These are phyloP conservation scores for Kwoniella bestiolae DNA, from an alignment of 768 basidiomycete species.

Conservation along the genomic window DNA sequence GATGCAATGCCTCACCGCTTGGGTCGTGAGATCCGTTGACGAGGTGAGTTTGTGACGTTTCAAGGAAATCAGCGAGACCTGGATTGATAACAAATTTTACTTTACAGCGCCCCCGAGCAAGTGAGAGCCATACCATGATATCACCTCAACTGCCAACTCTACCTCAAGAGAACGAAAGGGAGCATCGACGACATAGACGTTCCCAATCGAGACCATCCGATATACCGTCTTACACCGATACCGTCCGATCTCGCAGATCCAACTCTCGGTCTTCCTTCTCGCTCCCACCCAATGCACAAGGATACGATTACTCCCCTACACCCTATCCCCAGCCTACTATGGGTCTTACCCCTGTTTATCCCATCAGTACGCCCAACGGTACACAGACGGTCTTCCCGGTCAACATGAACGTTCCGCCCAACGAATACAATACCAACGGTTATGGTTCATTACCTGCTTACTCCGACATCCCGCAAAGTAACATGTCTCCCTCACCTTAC, in stretches of 20 bases:
- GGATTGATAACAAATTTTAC: background rate
- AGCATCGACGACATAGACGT: constrained; percentile 11
- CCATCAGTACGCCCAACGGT: constrained; percentile 11
- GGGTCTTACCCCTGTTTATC: background rate
- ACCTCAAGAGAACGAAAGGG: background rate
- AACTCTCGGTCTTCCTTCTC: constrained; percentile 8
- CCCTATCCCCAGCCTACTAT: constrained; percentile 1
- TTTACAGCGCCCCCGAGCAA: constrained; percentile 16
- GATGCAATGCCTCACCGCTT: constrained; percentile 52
- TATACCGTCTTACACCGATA: constrained; percentile 1
- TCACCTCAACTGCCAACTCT: background rate
- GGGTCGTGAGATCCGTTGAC: constrained; percentile 51
- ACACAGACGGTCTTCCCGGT: constrained; percentile 11
- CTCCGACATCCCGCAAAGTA: constrained; percentile 11
- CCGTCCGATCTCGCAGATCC: constrained; percentile 4
- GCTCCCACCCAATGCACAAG: constrained; percentile 15
- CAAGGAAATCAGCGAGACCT: background rate
- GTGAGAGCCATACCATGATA: background rate
- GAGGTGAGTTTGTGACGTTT: constrained; percentile 33
- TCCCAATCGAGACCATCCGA: constrained; percentile 5
- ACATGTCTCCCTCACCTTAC: constrained; percentile 16
- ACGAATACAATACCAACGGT: constrained; percentile 3
- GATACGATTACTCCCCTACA: constrained; percentile 5
- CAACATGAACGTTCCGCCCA: constrained; percentile 4
- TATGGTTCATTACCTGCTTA: constrained; percentile 22